These are phyloP conservation scores for Acacia concinna DNA, from an alignment of 331 rosid species.

Conservation along the genomic window DNA sequence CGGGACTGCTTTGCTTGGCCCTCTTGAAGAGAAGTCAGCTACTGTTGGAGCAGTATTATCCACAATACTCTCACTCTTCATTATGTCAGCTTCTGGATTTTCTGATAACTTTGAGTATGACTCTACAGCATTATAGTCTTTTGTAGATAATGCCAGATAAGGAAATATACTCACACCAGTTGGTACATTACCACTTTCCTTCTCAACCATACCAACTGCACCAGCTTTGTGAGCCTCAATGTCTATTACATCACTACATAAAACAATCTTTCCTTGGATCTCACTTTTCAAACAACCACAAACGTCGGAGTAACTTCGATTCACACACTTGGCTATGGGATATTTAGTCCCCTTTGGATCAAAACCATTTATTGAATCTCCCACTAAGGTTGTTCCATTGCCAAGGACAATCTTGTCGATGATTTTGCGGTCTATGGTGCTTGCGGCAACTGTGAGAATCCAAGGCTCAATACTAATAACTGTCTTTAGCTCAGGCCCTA, in stretches of 20 bases:
- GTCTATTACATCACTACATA: neutral
- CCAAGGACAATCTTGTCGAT: constrained; percentile 47
- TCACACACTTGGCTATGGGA: constrained; percentile 16
- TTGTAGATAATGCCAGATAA: neutral
- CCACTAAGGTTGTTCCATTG: constrained; percentile 29
- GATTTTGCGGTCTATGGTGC: constrained; percentile 31
- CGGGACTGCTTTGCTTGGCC: constrained; percentile 2
- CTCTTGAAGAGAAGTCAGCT: constrained; percentile 32
- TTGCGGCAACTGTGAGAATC: constrained; percentile 46
- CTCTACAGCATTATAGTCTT: neutral
- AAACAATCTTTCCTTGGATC: constrained; percentile 35
- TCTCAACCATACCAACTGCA: constrained; percentile 18
- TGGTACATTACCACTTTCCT: neutral
- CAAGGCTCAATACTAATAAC: constrained; percentile 39
- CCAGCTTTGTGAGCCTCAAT: neutral
- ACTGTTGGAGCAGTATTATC: constrained; percentile 5
- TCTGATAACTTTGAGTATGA: constrained; percentile 5
- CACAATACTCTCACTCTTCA: constrained; percentile 23
- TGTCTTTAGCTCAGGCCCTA: neutral
- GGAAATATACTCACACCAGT: constrained; percentile 3
- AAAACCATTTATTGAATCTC: constrained; percentile 12
- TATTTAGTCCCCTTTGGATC: constrained; percentile 19
- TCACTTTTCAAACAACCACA: neutral
- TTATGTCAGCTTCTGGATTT: constrained; percentile 20
- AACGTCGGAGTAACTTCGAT: neutral